Evolutionary conservation across 2,329 filamentous ascomycete species (phyloP).

Genomic region (Botrytis deweyae): DNA sequence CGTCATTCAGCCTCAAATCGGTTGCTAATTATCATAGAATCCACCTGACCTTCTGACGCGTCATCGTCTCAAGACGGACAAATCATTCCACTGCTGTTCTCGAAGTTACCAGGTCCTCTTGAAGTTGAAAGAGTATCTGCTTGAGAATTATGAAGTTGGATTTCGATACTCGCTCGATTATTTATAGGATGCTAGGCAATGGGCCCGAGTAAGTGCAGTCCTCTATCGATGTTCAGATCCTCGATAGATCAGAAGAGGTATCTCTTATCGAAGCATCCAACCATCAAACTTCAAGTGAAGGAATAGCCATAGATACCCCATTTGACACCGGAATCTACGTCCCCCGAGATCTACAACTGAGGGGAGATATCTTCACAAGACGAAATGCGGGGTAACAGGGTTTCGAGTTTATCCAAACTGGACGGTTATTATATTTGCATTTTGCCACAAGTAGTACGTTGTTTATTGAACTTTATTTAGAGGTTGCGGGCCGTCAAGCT

Average conservation of each 20-base stretch:
- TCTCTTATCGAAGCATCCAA: not conserved
- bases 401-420: constrained; percentile 1
- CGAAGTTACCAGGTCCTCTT: too few relatives aligned
- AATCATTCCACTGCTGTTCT: not conserved
- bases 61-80: not conserved
- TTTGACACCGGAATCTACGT: not conserved
- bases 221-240: not conserved
- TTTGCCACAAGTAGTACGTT: not conserved
- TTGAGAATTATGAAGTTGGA: not conserved
- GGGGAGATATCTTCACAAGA: not conserved
- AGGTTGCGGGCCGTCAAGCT: not conserved
- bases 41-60: not conserved
- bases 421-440: not conserved
- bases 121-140: not conserved
- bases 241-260: not conserved
- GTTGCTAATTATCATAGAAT: constrained; percentile 1
- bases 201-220: not conserved
- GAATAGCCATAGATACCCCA: constrained; percentile 8
- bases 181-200: not conserved
- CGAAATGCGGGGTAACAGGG: constrained; percentile 20
- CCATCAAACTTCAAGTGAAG: constrained; percentile 7
- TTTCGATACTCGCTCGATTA: not conserved
- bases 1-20: not conserved
- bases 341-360: constrained; percentile 2
- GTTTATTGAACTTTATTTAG: not conserved